A percentile compares a stretch with the other conserved stretches of the same genome.
Conservation (phyloP, 305 asterid genomes). For the Fraxinus xanthoxyloides region DNA sequence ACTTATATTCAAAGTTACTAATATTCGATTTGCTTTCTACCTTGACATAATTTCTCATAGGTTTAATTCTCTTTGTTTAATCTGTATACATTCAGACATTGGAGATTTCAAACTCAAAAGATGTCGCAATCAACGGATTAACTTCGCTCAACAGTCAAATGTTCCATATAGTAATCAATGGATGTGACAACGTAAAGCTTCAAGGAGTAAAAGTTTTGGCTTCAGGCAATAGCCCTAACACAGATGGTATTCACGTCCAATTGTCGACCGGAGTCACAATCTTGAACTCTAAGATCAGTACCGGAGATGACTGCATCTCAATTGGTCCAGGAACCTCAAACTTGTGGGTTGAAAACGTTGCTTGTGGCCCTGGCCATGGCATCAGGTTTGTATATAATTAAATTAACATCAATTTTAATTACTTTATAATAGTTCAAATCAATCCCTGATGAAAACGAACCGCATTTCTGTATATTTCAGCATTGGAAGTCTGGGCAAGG, state of each 20-base stretch:
- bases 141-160: slow-evolving; percentile 42
- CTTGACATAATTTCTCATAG: not conserved
- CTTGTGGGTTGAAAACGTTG: slow-evolving; percentile 43
- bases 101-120: slow-evolving; percentile 37
- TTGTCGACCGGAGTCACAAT: slow-evolving; percentile 30
- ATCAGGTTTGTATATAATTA: slow-evolving; percentile 42
- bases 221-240: slow-evolving; percentile 42
- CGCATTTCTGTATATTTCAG: slow-evolving; percentile 25
- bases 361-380: slow-evolving; percentile 73
- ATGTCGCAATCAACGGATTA: slow-evolving; percentile 33
- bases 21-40: not conserved
- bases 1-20: not conserved
- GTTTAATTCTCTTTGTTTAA: not conserved
- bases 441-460: not conserved
- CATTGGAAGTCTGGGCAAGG: slow-evolving; percentile 64
- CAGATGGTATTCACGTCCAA: slow-evolving; percentile 54
- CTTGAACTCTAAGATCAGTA: slow-evolving; percentile 32
- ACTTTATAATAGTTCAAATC: not conserved
- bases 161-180: slow-evolving; percentile 46
- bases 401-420: not conserved
- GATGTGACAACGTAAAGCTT: slow-evolving; percentile 36
- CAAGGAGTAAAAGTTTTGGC: slow-evolving; percentile 26
- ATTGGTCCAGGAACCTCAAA: slow-evolving; percentile 58
- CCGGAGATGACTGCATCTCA: slow-evolving; percentile 71
- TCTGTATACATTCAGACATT: slow-evolving; percentile 32